These are phyloP conservation scores for Nectriaceae sp. DNA, from an alignment of 2,329 filamentous ascomycete genomes.

Conservation along the genomic window DNA sequence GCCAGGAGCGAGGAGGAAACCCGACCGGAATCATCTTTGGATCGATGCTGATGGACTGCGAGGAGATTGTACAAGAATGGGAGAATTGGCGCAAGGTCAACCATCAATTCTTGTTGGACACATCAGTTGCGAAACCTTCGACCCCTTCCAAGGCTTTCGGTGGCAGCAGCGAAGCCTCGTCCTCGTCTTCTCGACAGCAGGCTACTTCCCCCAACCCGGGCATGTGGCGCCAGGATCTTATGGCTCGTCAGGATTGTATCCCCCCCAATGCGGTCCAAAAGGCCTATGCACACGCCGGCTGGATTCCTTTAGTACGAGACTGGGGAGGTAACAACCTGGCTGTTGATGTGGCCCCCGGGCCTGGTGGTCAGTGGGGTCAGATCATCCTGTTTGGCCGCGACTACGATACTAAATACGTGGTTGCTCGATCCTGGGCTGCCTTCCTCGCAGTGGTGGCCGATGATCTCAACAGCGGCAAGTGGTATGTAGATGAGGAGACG, in stretches of 20 bases:
- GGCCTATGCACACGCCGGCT: conserved; percentile 88
- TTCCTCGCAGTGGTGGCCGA: conserved; percentile 88
- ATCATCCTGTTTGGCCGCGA: conserved; percentile 96
- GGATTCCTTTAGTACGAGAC: conserved; percentile 95
- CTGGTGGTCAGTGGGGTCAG: conserved; percentile 90
- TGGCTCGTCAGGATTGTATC: conserved; percentile 83
- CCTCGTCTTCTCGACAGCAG: conserved; percentile 67
- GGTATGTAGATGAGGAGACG: conserved; percentile 88
- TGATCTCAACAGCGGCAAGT: conserved; percentile 86
- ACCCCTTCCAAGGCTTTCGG: conserved; percentile 72
- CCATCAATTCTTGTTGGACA: conserved; percentile 77
- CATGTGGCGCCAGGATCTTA: conserved; percentile 80
- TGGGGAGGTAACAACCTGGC: conserved; percentile 99
- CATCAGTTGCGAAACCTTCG: conserved; percentile 57
- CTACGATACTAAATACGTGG: conserved; percentile 97
- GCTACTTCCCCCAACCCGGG: conserved; percentile 57
- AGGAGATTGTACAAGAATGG: conserved; percentile 98
- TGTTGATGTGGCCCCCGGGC: conserved; percentile 88
- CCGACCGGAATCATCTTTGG: conserved; percentile 94
- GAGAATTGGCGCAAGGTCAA: conserved; percentile 95
- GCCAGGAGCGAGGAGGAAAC: conserved; percentile 90
- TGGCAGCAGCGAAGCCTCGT: conserved; percentile 66
- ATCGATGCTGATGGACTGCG: conserved; percentile 94
- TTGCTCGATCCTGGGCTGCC: conserved; percentile 87
- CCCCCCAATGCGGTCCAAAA: conserved; percentile 86